Evolutionary conservation across 805 yeast genomes (phyloP).

Genomic region (Lipomyces anomalus): DNA sequence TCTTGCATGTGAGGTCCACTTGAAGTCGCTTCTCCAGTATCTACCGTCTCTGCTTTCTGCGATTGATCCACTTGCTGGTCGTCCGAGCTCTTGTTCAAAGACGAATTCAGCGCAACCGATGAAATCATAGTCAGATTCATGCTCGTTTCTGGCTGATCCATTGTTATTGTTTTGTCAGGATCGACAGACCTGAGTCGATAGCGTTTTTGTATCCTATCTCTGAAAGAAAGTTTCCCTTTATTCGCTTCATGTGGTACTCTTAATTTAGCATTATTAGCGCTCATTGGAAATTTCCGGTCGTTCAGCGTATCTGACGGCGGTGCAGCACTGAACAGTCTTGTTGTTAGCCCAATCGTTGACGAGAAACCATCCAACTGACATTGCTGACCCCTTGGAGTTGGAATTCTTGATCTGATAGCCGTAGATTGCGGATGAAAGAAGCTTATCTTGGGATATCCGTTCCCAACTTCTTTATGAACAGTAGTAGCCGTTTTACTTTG

Average conservation of each 20-base stretch:
- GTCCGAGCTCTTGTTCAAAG: no score
- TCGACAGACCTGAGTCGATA: not conserved
- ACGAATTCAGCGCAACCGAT: no score
- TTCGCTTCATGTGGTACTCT: not conserved
- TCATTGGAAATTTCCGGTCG: no score
- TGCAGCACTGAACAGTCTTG: not conserved
- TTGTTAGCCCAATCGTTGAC: not conserved
- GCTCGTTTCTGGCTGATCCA: not conserved
- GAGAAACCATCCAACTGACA: not conserved
- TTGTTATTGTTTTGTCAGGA: not conserved
- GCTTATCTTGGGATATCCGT: constrained; percentile 8
- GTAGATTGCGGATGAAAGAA: constrained; percentile 21
- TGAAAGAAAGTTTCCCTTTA: not conserved
- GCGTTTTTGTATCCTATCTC: not conserved
- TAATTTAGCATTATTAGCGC: not conserved
- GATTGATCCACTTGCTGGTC: no score
- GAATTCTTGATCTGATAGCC: constrained; percentile 19
- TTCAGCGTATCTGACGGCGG: not conserved
- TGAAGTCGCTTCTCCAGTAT: not conserved
- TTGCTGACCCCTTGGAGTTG: constrained; percentile 17
- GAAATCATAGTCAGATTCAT: not conserved
- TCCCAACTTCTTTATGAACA: not conserved
- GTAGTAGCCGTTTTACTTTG: not conserved
- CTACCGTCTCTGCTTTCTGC: not conserved
- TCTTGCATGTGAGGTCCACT: not conserved